phyloP scores from a whole-genome alignment of 495 filamentous ascomycete genomes.

The Lasiosphaeris hirsuta region DNA sequence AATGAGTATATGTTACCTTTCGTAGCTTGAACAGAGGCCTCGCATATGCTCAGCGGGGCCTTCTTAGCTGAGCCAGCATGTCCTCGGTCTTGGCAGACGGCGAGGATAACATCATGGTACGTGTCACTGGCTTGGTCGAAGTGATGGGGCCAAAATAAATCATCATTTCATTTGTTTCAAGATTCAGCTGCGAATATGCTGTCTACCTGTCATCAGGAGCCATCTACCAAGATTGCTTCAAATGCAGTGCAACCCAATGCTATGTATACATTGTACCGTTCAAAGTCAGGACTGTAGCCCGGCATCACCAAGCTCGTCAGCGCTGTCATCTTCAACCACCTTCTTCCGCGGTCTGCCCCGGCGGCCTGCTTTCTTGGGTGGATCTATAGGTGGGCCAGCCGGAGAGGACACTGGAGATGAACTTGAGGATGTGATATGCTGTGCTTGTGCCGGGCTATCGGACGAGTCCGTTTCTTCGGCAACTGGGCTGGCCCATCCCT shows the following conservation, averaged over 20 bases:
- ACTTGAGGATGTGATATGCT: neutral
- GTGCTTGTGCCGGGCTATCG: neutral
- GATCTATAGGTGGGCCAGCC: slow-evolving; percentile 3
- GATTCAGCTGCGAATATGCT: too few relatives aligned
- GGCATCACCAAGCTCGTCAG: slow-evolving; percentile 16
- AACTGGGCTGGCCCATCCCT: slow-evolving; percentile 57
- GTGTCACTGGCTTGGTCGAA: too few relatives aligned
- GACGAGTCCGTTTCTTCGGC: slow-evolving; percentile 11
- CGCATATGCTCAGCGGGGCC: too few relatives aligned
- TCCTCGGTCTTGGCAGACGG: too few relatives aligned
- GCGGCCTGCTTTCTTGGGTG: neutral
- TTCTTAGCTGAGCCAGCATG: too few relatives aligned
- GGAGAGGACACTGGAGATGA: slow-evolving; percentile 6
- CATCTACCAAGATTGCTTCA: neutral
- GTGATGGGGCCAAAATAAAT: too few relatives aligned
- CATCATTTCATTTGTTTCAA: too few relatives aligned
- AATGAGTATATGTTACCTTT: too few relatives aligned
- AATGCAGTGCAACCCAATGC: neutral
- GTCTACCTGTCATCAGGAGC: too few relatives aligned
- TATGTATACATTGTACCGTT: neutral
- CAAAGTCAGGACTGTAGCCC: neutral
- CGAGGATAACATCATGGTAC: too few relatives aligned
- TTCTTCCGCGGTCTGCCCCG: slow-evolving; percentile 18
- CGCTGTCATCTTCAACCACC: slow-evolving; percentile 17
- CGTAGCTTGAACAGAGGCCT: too few relatives aligned